Base-by-base conservation (phyloP, 176 grass and related monocot species). In the Elaeis guineensis region DNA sequence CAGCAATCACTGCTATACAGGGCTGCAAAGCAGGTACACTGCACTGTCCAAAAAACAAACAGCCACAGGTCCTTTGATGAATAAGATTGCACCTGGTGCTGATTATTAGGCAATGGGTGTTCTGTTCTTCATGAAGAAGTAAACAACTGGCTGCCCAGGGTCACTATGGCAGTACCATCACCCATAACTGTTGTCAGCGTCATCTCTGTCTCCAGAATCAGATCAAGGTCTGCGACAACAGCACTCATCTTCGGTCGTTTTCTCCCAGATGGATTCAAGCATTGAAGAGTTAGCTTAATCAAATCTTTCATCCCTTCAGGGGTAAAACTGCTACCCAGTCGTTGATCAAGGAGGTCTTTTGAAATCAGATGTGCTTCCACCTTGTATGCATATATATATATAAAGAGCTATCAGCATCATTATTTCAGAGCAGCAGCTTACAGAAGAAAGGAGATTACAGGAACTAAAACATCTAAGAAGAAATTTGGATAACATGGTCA, bases 111-210 rank as follows among this genome's bases (percentile, higher is more conserved):
- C 5, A 39, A 55, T 3, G 1, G 20, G 55, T 55, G 25, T 17
- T 26, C 71, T 18, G n/a, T n/a, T 59, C 55, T 50, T 82, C 62
- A 77, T 86, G 76, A 81, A 21, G 80, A 80, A 44, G 78, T 88
- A 83, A 97, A 97, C 59, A 97, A 67, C 65, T 97, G 92, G 84
- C 92, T 97, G 50, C 92, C 92, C 0, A 97, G 87, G 57, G 87
- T 97, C 48, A 97, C 81, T 29, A 91, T 97, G 51, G 92, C 78
- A 11, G 92, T 97, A 56, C 92, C 92, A 3, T 97, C 92, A 3
- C 92, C 92, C 87, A 91, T 91, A 65, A 97, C 76, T 18, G 87
- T 97, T 25, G 92, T 97, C 21, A 97, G 71, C 3, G 63, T 75
- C 92, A 97, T 97, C 70, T 97, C 92, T 49, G 80, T 97, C 72